Evolutionary conservation across 2,329 filamentous ascomycete species (phyloP).

Genomic region (Alternaria sp.): DNA sequence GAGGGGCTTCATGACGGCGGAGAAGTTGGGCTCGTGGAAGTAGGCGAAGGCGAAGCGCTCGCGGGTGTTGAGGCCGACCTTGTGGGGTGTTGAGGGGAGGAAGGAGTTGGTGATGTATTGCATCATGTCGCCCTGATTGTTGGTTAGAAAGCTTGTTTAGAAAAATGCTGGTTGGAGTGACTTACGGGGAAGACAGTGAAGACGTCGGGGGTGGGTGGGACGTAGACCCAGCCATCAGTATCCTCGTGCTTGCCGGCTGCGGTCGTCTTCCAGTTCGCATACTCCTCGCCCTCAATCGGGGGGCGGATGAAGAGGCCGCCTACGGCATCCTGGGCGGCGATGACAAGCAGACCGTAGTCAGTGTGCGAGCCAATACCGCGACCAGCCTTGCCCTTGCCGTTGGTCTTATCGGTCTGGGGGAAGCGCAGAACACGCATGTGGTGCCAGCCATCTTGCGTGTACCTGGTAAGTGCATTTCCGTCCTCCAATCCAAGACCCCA

Average conservation of each 20-base stretch:
- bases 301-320: constrained; percentile 59
- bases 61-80: constrained; percentile 13
- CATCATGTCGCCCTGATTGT: constrained; percentile 16
- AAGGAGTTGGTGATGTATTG: constrained; percentile 16
- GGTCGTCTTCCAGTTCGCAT: constrained; percentile 56
- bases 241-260: constrained; percentile 55
- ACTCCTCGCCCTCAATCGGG: constrained; percentile 49
- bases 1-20: constrained; percentile 10
- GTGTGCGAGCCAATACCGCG: constrained; percentile 61
- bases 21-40: constrained; percentile 16
- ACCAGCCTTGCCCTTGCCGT: constrained; percentile 58
- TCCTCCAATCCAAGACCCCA: constrained; percentile 52
- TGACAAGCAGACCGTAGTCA: constrained; percentile 60
- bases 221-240: constrained; percentile 56
- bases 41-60: constrained; percentile 15
- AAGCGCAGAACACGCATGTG: constrained; percentile 58
- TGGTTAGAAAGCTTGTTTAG: too few species aligned
- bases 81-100: constrained; percentile 12
- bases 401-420: constrained; percentile 46
- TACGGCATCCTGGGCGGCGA: constrained; percentile 58
- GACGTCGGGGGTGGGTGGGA: constrained; percentile 53
- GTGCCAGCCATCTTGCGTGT: constrained; percentile 59
- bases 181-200: constrained; percentile 57
- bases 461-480: constrained; percentile 49
- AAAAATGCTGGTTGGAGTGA: background rate